Evolutionary conservation across 73 alveolate species (phyloP), one percentile per base, ranked within the genome.

Genomic region (Breviolum minutum): DNA sequence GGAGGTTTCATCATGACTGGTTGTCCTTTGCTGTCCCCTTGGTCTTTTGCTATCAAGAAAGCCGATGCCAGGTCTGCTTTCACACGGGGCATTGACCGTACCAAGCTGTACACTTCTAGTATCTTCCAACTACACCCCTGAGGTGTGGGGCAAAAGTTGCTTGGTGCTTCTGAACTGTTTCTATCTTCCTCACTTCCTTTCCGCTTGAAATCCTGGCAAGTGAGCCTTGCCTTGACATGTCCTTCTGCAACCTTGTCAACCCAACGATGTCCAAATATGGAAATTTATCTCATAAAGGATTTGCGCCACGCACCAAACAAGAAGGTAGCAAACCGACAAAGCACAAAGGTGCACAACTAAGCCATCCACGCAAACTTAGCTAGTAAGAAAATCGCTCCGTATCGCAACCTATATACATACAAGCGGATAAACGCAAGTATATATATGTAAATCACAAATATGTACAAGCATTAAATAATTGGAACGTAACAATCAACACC

Each of bases 1-100:
- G 81, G 95, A 7, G 95, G 95, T 27, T n/a, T 63, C 95, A 86
- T 86, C 81, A 86, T 62, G 29, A 86, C 95, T 4, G 82, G 81
- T 29, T 87, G 95, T 64, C 95, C 95, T 27, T 19, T 62, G 5
- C 14, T 27, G 81, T 87, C 95, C 6, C 95, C 95, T 29, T 63
- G 79, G 40, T 87, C 95, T 13, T 13, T 29, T 9, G 95, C 81
- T 8, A 87, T 87, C 68, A 87, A 64, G 73, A 87, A 87, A n/a
- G 95, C 95, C 20, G 95, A 87, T 0, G 82, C 29, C 79, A 87
- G 20, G 20, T 64, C 95, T 10, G 95, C 95, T 40, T 87, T 87
- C 24, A 26, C 63, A 6, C 95, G 8, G 2, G 95, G 95, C 61
- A 87, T 27, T 64, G 26, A 29, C 14, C 30, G 24, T n/a, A 8